Percentiles rank a stretch among this genome's conserved stretches.
phyloP scores from a whole-genome alignment of 495 filamentous ascomycete genomes.

The Penicillium bialowiezense region DNA sequence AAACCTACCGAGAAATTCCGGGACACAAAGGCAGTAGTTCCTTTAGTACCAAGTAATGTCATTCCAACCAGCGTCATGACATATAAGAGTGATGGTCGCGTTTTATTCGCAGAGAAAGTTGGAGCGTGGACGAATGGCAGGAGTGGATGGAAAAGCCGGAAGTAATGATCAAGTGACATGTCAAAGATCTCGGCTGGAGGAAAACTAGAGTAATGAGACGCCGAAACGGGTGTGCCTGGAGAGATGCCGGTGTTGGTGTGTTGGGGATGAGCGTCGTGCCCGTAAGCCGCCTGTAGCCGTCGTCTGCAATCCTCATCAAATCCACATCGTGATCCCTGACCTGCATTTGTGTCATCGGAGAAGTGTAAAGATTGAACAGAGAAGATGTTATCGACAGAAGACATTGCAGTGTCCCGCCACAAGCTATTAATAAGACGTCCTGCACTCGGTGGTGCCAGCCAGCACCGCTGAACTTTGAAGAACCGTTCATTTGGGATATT shows the following conservation, averaged over 20 bases:
- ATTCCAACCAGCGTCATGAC: conserved; percentile 54
- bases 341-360: conserved; percentile 19
- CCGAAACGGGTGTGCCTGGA: conserved; percentile 20
- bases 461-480: conserved; percentile 47
- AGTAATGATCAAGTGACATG: conserved; percentile 53
- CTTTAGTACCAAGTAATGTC: conserved; percentile 48
- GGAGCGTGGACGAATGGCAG: conserved; percentile 52
- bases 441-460: conserved; percentile 43
- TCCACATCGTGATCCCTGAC: conserved; percentile 43
- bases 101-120: conserved; percentile 48
- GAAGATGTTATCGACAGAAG: conserved; percentile 45
- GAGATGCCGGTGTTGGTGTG: conserved; percentile 24
- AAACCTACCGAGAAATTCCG: conserved; percentile 42
- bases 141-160: conserved; percentile 49
- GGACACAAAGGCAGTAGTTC: conserved; percentile 45
- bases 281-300: conserved; percentile 40
- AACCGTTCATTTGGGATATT: conserved; percentile 50
- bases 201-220: conserved; percentile 31
- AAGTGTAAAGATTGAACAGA: conserved; percentile 25
- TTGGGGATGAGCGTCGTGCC: conserved; percentile 17
- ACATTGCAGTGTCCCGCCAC: conserved; percentile 45
- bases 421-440: conserved; percentile 48
- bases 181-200: conserved; percentile 54
- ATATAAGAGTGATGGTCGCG: conserved; percentile 39
- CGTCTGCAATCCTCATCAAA: conserved; percentile 49